Conservation (phyloP, 192 early-diverging fungal species). For the Thamnidium elegans region DNA sequence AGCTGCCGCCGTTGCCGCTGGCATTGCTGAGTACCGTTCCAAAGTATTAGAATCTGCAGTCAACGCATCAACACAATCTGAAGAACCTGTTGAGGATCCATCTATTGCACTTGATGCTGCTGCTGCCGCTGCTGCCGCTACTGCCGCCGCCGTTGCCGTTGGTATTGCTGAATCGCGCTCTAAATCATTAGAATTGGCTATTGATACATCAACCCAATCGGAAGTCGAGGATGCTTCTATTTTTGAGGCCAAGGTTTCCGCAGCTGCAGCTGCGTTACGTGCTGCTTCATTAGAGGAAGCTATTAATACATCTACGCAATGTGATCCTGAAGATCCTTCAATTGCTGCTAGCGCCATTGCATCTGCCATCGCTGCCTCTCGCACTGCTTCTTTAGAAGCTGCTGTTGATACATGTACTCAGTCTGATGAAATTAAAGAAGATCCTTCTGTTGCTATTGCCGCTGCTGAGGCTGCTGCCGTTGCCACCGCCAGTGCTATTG, state of each 20-base stretch:
- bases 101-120: conserved; percentile 6
- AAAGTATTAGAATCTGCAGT: neutral
- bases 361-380: conserved; percentile 9
- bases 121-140: neutral
- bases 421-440: conserved; percentile 14
- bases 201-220: neutral
- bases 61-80: neutral
- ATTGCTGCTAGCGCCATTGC: neutral
- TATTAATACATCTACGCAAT: neutral
- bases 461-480: conserved; percentile 1
- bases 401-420: conserved; percentile 4
- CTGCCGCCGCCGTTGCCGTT: neutral
- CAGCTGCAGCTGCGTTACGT: neutral
- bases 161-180: neutral
- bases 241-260: conserved; percentile 5
- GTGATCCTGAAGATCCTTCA: neutral
- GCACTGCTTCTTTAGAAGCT: conserved; percentile 12
- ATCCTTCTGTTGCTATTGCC: neutral
- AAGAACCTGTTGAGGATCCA: neutral
- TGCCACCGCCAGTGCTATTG: conserved; percentile 22
- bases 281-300: neutral
- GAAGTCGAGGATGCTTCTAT: neutral
- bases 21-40: too few species aligned
- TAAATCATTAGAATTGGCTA: neutral
- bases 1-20: too few species aligned